A percentile compares a stretch with the other conserved stretches of the same genome.
Conservation (phyloP, 805 yeast species). For the Kodamaea jinghongensis region DNA sequence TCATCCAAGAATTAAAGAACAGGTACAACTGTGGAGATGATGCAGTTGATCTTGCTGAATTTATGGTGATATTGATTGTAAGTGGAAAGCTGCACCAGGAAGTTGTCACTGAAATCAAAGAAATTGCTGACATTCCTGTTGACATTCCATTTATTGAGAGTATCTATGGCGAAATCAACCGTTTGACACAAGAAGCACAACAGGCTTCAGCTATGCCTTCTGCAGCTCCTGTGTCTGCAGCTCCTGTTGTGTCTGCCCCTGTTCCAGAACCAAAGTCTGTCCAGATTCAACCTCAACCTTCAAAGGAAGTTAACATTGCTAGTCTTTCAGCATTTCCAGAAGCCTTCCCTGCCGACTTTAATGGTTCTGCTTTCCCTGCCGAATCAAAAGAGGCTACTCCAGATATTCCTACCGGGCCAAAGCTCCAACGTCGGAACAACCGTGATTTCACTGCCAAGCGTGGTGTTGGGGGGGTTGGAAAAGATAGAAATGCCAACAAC, state of each 20-base stretch:
- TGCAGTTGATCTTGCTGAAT: slow-evolving; percentile 66
- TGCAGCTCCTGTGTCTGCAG: slow-evolving; percentile 10
- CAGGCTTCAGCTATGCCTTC: slow-evolving; percentile 1
- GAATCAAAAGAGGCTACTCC: slow-evolving; percentile 2
- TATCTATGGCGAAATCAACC: slow-evolving; percentile 56
- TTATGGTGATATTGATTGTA: slow-evolving; percentile 65
- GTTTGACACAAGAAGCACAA: slow-evolving; percentile 16
- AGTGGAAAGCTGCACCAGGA: slow-evolving; percentile 63
- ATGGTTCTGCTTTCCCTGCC: slow-evolving; percentile 9
- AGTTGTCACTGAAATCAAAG: slow-evolving; percentile 57
- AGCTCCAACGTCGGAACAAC: slow-evolving; percentile 8
- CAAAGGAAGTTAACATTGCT: not conserved
- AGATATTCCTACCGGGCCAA: slow-evolving; percentile 13
- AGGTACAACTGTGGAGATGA: slow-evolving; percentile 37
- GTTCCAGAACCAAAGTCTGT: slow-evolving; percentile 1
- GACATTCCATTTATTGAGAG: slow-evolving; percentile 54
- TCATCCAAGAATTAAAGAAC: slow-evolving; percentile 34
- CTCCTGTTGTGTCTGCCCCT: slow-evolving; percentile 10
- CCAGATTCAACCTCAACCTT: slow-evolving; percentile 1
- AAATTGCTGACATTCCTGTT: slow-evolving; percentile 61
- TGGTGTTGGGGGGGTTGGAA: slow-evolving; percentile 23
- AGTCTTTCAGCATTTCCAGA: slow-evolving; percentile 5
- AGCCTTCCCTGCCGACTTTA: slow-evolving; percentile 7
- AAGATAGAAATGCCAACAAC: slow-evolving; percentile 9
- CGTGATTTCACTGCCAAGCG: slow-evolving; percentile 4